These are phyloP conservation scores for Flaveria ramosissima DNA, from an alignment of 129 eudicot species.

Conservation along the genomic window DNA sequence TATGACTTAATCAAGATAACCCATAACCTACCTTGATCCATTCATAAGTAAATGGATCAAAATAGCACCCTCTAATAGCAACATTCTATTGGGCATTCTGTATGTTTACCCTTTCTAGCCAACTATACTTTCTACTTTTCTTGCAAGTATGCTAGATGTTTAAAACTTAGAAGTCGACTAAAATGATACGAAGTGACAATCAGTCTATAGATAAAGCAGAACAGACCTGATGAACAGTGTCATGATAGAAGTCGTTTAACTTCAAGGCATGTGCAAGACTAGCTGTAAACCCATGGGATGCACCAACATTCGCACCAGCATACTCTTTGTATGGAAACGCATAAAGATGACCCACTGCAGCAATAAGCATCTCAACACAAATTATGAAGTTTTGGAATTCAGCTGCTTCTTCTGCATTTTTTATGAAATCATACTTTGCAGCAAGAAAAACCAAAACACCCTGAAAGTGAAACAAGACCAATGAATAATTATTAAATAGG, in stretches of 20 bases:
- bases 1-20: neutral
- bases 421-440: slow-evolving; percentile 64
- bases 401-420: slow-evolving; percentile 73
- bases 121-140: neutral
- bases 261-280: slow-evolving; percentile 89
- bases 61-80: neutral
- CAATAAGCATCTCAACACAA: slow-evolving; percentile 90
- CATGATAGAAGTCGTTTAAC: slow-evolving; percentile 86
- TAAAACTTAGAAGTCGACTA: neutral
- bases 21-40: neutral
- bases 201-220: slow-evolving; percentile 9
- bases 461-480: slow-evolving; percentile 41
- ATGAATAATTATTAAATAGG: slow-evolving; percentile 1
- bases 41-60: neutral
- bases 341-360: slow-evolving; percentile 84
- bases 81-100: neutral
- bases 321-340: slow-evolving; percentile 94
- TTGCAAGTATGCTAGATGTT: neutral
- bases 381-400: slow-evolving; percentile 73
- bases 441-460: slow-evolving; percentile 91
- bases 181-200: slow-evolving; percentile 11
- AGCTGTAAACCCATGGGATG: slow-evolving; percentile 59
- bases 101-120: neutral
- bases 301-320: slow-evolving; percentile 89
- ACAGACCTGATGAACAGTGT: slow-evolving; percentile 88